Conservation (phyloP, 352 stramenopile species). For the Blastocystis sp. region DNA sequence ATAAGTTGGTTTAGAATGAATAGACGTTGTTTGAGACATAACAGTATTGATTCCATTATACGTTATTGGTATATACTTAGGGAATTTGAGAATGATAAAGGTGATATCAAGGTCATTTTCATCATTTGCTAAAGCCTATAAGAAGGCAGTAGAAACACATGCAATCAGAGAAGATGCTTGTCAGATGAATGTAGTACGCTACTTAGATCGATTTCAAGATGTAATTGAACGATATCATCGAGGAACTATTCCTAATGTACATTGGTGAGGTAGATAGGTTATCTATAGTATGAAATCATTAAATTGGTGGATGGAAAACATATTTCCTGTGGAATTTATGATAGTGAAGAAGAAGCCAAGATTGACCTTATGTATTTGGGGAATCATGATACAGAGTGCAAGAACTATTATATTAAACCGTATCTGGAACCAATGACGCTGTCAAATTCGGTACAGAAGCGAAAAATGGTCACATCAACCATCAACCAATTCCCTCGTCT, state of each 20-base stretch:
- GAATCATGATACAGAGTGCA: neutral
- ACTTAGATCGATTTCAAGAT: slow-evolving; percentile 33
- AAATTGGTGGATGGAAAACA: neutral
- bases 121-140: neutral
- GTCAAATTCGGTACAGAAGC: slow-evolving; percentile 45
- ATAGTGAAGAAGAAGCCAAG: slow-evolving; percentile 58
- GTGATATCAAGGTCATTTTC: neutral
- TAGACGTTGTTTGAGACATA: too few species aligned
- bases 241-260: slow-evolving; percentile 19
- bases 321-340: slow-evolving; percentile 55
- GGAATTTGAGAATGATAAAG: neutral
- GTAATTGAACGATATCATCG: slow-evolving; percentile 40
- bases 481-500: slow-evolving; percentile 55
- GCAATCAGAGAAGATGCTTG: slow-evolving; percentile 43
- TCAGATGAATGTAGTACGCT: slow-evolving; percentile 47
- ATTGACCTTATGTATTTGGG: slow-evolving; percentile 43
- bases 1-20: neutral
- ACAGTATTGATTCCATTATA: too few species aligned
- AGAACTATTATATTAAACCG: slow-evolving; percentile 44
- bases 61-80: too few species aligned
- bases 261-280: neutral
- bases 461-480: slow-evolving; percentile 22
- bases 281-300: slow-evolving; percentile 43
- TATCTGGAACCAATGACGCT: slow-evolving; percentile 47
- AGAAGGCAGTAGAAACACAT: slow-evolving; percentile 1